A percentile compares a stretch with the other conserved stretches of the same genome.
phyloP scores from a whole-genome alignment of 257 asterid species.

The Solanum chiquidenum region DNA sequence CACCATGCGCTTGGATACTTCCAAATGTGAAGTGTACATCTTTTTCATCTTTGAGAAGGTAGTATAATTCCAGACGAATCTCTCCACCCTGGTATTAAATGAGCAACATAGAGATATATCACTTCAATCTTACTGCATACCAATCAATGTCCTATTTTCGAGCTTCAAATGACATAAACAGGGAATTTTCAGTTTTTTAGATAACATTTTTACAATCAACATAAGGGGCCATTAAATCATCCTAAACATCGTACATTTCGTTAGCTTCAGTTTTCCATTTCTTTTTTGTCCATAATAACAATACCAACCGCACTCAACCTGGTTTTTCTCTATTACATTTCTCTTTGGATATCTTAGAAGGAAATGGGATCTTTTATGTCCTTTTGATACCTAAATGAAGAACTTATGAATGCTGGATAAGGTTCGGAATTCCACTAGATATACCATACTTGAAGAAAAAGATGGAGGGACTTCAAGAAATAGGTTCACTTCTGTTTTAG shows the following conservation, averaged over 20 bases:
- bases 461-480: neutral
- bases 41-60: constrained; percentile 56
- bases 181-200: neutral
- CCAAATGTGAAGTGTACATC: constrained; percentile 63
- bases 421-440: neutral
- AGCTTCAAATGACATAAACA: neutral
- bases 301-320: neutral
- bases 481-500: neutral
- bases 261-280: neutral
- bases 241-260: neutral
- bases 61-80: constrained; percentile 57
- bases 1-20: constrained; percentile 43
- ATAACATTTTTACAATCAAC: neutral
- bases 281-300: neutral
- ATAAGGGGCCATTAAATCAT: neutral
- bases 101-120: neutral
- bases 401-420: neutral
- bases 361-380: neutral
- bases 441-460: neutral
- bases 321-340: neutral
- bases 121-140: neutral
- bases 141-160: neutral
- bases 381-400: neutral
- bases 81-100: constrained; percentile 50
- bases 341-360: neutral